Base-by-base conservation (phyloP, 2,329 filamentous ascomycete genomes). In the Pestalotiopsis sp. region DNA sequence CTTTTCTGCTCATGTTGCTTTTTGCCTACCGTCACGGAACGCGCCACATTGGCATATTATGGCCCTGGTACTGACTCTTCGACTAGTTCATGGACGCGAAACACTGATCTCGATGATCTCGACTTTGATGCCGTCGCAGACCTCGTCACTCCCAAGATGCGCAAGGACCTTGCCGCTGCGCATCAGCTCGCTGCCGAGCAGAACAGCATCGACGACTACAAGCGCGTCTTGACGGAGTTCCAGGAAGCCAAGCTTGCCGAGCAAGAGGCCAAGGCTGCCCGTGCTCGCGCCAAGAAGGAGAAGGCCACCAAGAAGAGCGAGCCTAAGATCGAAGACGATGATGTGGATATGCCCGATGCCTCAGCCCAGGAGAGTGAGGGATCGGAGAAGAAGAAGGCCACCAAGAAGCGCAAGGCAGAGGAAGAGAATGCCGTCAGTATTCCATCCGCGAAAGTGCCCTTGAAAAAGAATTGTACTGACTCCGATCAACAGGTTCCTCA, bases 401-500 rank as follows among this genome's bases (percentile, higher is more conserved):
- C 86, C 6, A 93, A 92, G 88, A 97, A 97, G 87, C 91, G 94
- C 75, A 97, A 97, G 88, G 91, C 93, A 76, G 92, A 90, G 14
- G 94, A 97, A 68, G 90, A 90, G n/a, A 86, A 85, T 27, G 92
- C 91, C 82, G 90, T 91, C 78, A 81, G 85, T 75, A 57, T n/a
- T 9, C n/a, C n/a, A 12, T 64, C n/a, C 39, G 60, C 45, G 41
- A 63, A 45, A 20, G n/a, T 13, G 14, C 11, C 20, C 13, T 38
- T 14, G 25, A n/a, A 14, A 31, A 13, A 5, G 20, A 23, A 31
- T 12, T 52, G 9, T 17, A 39, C 41, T 56, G 45, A 49, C 39
- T 25, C 20, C 3, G 57, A 17, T 36, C 49, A 25, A 31, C 71
- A 90, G 86, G 86, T 85, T 23, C 86, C 86, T n/a, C 85, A 88